Evolutionary conservation across 164 flowering plant genomes (phyloP).

Genomic region (Paratinospora sagittata): DNA sequence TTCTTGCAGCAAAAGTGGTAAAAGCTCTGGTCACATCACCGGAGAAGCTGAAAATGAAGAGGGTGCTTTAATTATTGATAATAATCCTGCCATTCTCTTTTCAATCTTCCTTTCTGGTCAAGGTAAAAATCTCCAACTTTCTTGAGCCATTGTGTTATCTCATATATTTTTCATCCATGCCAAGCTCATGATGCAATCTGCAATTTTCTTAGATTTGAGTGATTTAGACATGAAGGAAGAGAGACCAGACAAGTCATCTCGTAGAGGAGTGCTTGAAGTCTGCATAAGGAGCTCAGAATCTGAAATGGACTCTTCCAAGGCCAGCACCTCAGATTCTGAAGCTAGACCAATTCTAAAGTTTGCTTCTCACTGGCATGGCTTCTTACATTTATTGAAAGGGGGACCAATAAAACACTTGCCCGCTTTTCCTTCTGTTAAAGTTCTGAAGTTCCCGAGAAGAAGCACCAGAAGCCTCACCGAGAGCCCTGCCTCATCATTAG

Average conservation of each 20-base stretch:
- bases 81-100: constrained; percentile 6
- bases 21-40: not conserved
- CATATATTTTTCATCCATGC: not conserved
- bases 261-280: constrained; percentile 54
- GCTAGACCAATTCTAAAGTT: constrained; percentile 6
- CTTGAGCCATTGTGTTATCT: not conserved
- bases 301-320: constrained; percentile 27
- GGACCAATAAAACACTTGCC: constrained; percentile 37
- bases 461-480: constrained; percentile 38
- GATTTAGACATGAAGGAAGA: constrained; percentile 20
- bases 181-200: not conserved
- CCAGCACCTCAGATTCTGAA: constrained; percentile 49
- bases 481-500: constrained; percentile 11
- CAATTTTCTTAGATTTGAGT: constrained; percentile 18
- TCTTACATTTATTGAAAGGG: constrained; percentile 38
- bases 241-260: constrained; percentile 30
- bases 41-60: constrained; percentile 14
- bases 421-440: constrained; percentile 36
- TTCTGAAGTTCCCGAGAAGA: constrained; percentile 35
- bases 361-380: constrained; percentile 46
- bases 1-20: constrained; percentile 5
- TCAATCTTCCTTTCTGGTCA: constrained; percentile 26
- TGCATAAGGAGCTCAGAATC: constrained; percentile 27
- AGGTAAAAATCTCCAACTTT: constrained; percentile 23
- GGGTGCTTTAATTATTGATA: constrained; percentile 12